These are phyloP conservation scores for Lachnum nothofagi DNA, from an alignment of 2,329 filamentous ascomycete species.

Conservation along the genomic window DNA sequence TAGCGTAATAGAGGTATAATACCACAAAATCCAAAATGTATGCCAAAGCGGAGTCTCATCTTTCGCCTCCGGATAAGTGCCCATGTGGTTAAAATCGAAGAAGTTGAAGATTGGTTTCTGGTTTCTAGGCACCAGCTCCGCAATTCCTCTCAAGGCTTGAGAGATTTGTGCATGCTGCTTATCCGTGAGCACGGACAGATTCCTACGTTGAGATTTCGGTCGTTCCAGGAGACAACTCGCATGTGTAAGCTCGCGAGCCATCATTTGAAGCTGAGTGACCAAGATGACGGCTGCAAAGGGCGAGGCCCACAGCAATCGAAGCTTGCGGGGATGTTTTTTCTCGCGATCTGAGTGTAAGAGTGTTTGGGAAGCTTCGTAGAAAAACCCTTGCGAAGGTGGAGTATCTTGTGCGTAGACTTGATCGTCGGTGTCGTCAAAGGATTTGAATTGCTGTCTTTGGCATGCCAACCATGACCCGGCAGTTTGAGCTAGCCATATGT, in stretches of 20 bases:
- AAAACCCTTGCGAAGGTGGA: slow-evolving; percentile 7
- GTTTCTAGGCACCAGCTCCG: slow-evolving; percentile 7
- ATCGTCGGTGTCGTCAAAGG: slow-evolving; percentile 8
- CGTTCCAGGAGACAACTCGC: slow-evolving; percentile 8
- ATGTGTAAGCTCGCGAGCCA: slow-evolving; percentile 6
- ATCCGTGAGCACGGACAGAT: slow-evolving; percentile 7
- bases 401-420: slow-evolving; percentile 3
- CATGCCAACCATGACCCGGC: background rate
- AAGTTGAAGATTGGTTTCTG: slow-evolving; percentile 5
- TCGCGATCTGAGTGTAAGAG: slow-evolving; percentile 4
- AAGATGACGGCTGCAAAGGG: slow-evolving; percentile 10
- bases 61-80: background rate
- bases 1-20: slow-evolving; percentile 7
- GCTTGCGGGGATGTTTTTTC: slow-evolving; percentile 1
- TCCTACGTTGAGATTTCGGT: slow-evolving; percentile 6
- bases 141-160: slow-evolving; percentile 8
- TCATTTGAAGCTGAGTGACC: slow-evolving; percentile 10
- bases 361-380: slow-evolving; percentile 9
- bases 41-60: slow-evolving; percentile 7
- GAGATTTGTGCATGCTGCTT: slow-evolving; percentile 11
- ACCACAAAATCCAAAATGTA: slow-evolving; percentile 10
- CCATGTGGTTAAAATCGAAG: background rate
- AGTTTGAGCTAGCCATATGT: slow-evolving; percentile 9
- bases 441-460: slow-evolving; percentile 5
- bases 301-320: slow-evolving; percentile 6